Base-by-base conservation (phyloP, 306 rosid species). In the Prunus armeniaca region DNA sequence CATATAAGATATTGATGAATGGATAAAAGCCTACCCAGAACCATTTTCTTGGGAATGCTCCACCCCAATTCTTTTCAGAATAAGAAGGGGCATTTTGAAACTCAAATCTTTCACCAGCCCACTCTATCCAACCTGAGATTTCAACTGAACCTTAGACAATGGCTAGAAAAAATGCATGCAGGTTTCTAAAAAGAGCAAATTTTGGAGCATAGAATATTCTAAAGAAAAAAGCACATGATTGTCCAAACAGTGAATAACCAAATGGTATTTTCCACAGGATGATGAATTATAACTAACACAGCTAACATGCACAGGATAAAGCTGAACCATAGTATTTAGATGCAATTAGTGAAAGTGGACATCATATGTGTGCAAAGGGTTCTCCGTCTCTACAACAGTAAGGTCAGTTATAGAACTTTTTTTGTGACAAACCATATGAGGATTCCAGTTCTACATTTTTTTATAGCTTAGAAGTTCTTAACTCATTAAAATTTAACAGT, bases 41-140 rank as follows among this genome's bases (percentile, higher is more conserved):
- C 98, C 98, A 94, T 87, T 90, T 94, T 88, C 98, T 89, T 18
- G 98, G 97, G 82, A 94, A 94, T 76, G 76, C 95, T 82, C 95
- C 98, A 72, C 98, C 98, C 98, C 98, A 94, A 64, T 94, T 94
- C 87, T 94, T 92, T 81, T 94, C 97, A 3, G 96, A 92, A 83
- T 94, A 92, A 45, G 98, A 90, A 45, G 95, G 96, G 67, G 98
- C 98, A 86, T 94, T 82, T 50, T 90, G 85, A 76, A 94, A 94
- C 84, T 94, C 98, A 77, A 87, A 80, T 86, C 91, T 90, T 87
- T 92, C 97, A 60, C 90, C 95, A 46, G 85, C 97, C 98, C 98
- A 94, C 90, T 94, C 98, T 80, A 94, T 94, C 98, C 98, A 94
- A 77, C 98, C 98, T 94, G 97, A 80, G 74, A 87, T 83, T 79